phyloP scores from a whole-genome alignment of 1,139 yeast genomes.

The Sugiyamaella sp. region DNA sequence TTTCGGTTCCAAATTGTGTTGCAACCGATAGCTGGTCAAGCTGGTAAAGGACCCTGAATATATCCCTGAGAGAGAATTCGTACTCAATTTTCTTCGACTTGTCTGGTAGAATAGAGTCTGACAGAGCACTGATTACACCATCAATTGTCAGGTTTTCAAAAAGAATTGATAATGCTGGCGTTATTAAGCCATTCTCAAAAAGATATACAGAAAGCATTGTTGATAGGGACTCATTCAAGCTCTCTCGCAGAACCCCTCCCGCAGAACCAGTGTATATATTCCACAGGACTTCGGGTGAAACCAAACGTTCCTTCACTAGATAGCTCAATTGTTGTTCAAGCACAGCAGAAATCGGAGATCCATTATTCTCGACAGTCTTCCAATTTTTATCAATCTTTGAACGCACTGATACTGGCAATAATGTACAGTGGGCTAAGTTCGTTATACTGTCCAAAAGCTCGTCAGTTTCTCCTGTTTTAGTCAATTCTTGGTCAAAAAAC shows the following conservation, averaged over 20 bases:
- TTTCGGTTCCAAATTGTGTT: constrained; percentile 13
- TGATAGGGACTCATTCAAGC: constrained; percentile 3
- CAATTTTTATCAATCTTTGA: neutral
- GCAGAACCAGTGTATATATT: constrained; percentile 3
- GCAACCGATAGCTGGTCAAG: constrained; percentile 15
- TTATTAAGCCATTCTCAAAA: constrained; percentile 7
- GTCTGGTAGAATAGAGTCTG: constrained; percentile 3
- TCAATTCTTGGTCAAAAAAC: constrained; percentile 13
- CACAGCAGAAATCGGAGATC: neutral
- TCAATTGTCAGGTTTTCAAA: constrained; percentile 10
- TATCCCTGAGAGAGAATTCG: constrained; percentile 16
- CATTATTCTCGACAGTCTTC: neutral
- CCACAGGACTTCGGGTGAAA: constrained; percentile 1
- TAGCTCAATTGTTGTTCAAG: constrained; percentile 5
- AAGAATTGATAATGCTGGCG: constrained; percentile 2
- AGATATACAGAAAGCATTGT: constrained; percentile 2
- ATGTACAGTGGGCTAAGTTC: neutral
- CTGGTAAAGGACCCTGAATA: constrained; percentile 10
- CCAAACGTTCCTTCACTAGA: constrained; percentile 7
- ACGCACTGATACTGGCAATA: neutral
- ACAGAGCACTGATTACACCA: constrained; percentile 9
- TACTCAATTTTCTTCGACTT: neutral
- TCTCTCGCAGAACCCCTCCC: constrained; percentile 9
- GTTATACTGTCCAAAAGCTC: neutral
- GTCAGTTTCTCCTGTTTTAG: neutral